Evolutionary conservation across 2,329 filamentous ascomycete genomes (phyloP), one percentile per base, ranked within the genome.

Genomic region (Huntiella savannae): DNA sequence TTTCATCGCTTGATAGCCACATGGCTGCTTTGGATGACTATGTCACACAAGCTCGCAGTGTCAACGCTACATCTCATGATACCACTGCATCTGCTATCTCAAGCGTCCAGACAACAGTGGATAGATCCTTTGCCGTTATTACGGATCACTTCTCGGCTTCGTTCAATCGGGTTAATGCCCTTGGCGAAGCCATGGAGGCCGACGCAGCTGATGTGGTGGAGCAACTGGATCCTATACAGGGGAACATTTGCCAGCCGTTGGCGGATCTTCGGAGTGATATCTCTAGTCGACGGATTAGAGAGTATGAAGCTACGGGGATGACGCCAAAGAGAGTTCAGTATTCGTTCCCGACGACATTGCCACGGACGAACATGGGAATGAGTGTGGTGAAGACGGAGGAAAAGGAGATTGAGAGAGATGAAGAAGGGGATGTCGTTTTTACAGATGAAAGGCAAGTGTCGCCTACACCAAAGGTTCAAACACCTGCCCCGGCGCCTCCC

Each of bases 11-110:
- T 57, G 79, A 82, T 50, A 72, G 70, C n/a, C 85, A 96, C 60
- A 87, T 98, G 73, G 75, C 78, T 48, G 82, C 84, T 1, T 71
- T 98, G 5, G 88, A 96, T 55, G 83, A 88, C 53, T 94, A 95
- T 55, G 85, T 96, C 35, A 72, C 79, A 32, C 77, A 82, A 32
- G 86, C 92, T 43, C 76, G 79, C 50, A 74, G 73, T 1, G 81
- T 92, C 55, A 96, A 94, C 58, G 75, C 79, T 28, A 67, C 69
- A 13, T 85, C 93, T 57, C 79, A 91, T 58, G 69, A 76, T 19
- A 70, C 72, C 19, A 82, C 92, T 52, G 61, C 69, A 1, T 59
- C 67, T n/a, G 81, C 77, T 1, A 64, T 94, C n/a, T 63, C 71
- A 33, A 63, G 62, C 7, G 68, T 95, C 32, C 74, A 79, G 0